These are phyloP conservation scores for Golubevia sp. DNA, from an alignment of 1,284 basidiomycete genomes.

Conservation along the genomic window DNA sequence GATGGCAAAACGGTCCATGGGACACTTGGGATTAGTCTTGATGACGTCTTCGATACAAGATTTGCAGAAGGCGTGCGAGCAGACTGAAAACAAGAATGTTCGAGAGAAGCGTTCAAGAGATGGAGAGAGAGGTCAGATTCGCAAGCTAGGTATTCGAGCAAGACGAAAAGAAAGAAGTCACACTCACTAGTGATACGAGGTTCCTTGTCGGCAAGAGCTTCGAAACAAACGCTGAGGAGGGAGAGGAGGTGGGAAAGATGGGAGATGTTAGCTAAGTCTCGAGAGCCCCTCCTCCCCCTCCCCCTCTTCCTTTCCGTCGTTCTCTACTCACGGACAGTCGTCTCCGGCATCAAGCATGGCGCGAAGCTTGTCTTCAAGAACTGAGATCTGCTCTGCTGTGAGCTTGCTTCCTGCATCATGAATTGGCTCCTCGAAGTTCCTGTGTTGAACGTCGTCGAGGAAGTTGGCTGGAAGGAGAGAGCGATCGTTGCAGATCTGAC, in stretches of 20 bases:
- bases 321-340: slow-evolving; percentile 11
- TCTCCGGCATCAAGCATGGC: slow-evolving; percentile 11
- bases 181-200: slow-evolving; percentile 13
- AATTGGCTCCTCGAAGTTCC: slow-evolving; percentile 1
- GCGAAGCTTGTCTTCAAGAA: slow-evolving; percentile 14
- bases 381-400: not conserved
- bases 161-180: no score
- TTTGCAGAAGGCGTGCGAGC: slow-evolving; percentile 15
- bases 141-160: no score
- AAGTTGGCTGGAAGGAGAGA: slow-evolving; percentile 9
- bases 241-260: no score
- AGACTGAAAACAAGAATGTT: slow-evolving; percentile 1
- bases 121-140: slow-evolving; percentile 19
- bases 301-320: not conserved
- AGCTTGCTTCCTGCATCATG: not conserved
- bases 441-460: slow-evolving; percentile 10
- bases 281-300: no score
- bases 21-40: slow-evolving; percentile 7
- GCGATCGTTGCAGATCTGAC: slow-evolving; percentile 14
- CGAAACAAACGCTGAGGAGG: slow-evolving; percentile 9
- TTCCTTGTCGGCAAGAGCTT: slow-evolving; percentile 3
- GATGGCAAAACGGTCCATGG: slow-evolving; percentile 13
- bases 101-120: slow-evolving; percentile 10
- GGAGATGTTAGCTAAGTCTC: no score
- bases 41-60: slow-evolving; percentile 12